These are phyloP conservation scores for Nepenthes gracilis DNA, from an alignment of 148 eudicot species.

Conservation along the genomic window DNA sequence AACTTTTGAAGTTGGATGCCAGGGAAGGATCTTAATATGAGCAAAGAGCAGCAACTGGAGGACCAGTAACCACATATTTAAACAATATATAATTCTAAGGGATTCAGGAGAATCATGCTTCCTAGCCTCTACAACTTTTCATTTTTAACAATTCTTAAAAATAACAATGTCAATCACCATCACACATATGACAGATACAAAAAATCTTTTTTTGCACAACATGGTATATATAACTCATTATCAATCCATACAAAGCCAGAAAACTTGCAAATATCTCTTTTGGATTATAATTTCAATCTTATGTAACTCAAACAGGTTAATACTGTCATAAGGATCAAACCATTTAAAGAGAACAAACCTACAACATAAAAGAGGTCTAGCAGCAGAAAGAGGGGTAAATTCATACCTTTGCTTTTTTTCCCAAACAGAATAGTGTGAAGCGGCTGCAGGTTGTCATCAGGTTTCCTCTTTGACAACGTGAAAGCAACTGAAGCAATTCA, in stretches of 20 bases:
- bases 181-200: too few relatives aligned
- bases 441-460: constrained; percentile 83
- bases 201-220: too few relatives aligned
- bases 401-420: constrained; percentile 75
- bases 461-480: constrained; percentile 83
- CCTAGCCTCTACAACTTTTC: too few relatives aligned
- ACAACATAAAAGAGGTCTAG: background rate
- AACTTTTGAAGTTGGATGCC: too few relatives aligned
- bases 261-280: constrained; percentile 72
- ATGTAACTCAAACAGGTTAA: background rate
- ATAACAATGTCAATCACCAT: too few relatives aligned
- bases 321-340: background rate
- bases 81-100: too few relatives aligned
- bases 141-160: too few relatives aligned
- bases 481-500: constrained; percentile 65
- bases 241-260: constrained; percentile 89
- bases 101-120: too few relatives aligned
- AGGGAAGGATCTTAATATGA: too few relatives aligned
- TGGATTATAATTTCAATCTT: constrained; percentile 17
- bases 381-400: background rate
- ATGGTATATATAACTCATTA: constrained; percentile 41
- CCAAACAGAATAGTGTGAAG: constrained; percentile 77
- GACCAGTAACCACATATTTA: too few relatives aligned
- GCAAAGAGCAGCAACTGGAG: too few relatives aligned
- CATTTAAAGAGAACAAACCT: background rate